These are phyloP conservation scores for Termitomyces sp. DNA, from an alignment of 768 basidiomycete species.

Conservation along the genomic window DNA sequence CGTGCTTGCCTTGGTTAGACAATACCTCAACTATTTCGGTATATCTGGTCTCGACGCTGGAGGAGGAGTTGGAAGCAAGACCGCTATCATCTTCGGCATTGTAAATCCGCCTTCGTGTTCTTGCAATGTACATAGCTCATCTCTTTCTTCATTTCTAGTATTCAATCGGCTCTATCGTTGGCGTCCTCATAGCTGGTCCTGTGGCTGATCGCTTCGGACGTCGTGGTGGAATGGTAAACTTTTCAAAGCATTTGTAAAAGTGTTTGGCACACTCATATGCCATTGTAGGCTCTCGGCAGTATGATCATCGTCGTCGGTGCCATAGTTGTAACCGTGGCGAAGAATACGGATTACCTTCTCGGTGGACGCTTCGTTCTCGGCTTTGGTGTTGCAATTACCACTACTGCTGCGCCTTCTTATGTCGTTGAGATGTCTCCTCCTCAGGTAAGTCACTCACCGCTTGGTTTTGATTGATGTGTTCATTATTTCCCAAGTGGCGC, in stretches of 20 bases:
- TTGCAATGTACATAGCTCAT: neutral
- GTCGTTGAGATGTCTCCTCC: constrained; percentile 59
- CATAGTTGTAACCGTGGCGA: constrained; percentile 41
- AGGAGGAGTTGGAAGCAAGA: constrained; percentile 40
- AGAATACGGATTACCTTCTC: constrained; percentile 41
- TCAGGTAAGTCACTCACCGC: constrained; percentile 26
- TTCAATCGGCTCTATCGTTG: constrained; percentile 37
- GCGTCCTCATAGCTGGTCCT: constrained; percentile 38
- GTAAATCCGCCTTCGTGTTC: constrained; percentile 19
- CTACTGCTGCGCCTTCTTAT: constrained; percentile 43
- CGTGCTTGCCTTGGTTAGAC: constrained; percentile 18
- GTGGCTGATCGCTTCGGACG: constrained; percentile 38
- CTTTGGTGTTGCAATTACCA: constrained; percentile 46
- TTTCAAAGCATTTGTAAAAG: neutral
- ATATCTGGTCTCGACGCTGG: constrained; percentile 35
- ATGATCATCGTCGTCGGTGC: constrained; percentile 38
- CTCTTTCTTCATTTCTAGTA: constrained; percentile 24
- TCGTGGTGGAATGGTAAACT: constrained; percentile 37
- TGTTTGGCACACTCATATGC: neutral
- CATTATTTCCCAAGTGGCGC: constrained; percentile 34
- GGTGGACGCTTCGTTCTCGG: constrained; percentile 51
- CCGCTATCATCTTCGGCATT: constrained; percentile 43
- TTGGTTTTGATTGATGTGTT: neutral
- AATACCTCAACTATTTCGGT: constrained; percentile 38
- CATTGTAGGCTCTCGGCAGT: constrained; percentile 32